Evolutionary conservation across 768 basidiomycete species (phyloP).

Genomic region (Hygrophoropsis aurantiaca): DNA sequence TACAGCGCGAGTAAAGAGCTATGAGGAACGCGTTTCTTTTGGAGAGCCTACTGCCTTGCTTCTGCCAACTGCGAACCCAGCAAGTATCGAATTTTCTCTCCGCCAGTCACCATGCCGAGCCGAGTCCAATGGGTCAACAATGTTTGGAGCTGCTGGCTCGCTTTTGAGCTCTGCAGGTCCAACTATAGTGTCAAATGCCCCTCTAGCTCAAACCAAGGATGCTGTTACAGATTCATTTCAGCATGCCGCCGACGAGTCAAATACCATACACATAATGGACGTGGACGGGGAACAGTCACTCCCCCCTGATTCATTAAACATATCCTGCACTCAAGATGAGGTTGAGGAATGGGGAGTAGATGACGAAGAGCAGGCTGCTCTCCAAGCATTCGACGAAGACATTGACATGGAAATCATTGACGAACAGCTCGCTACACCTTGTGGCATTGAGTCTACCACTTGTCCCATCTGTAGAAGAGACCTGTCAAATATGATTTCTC

Average conservation of each 20-base stretch:
- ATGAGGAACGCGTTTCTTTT: slow-evolving; percentile 12
- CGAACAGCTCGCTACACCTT: slow-evolving; percentile 1
- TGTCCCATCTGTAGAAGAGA: slow-evolving; percentile 27
- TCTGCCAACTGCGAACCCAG: background rate
- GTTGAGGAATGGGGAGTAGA: slow-evolving; percentile 67
- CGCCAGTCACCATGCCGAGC: background rate
- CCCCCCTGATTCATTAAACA: background rate
- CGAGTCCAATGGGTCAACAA: background rate
- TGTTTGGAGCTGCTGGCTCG: slow-evolving; percentile 18
- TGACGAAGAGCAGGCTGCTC: slow-evolving; percentile 61
- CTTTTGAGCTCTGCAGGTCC: slow-evolving; percentile 9
- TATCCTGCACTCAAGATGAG: slow-evolving; percentile 12
- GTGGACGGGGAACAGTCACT: slow-evolving; percentile 4
- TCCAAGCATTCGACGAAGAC: slow-evolving; percentile 28
- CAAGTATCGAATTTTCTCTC: background rate
- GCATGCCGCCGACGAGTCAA: too few relatives aligned
- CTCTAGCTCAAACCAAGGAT: too few relatives aligned
- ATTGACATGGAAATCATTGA: slow-evolving; percentile 25
- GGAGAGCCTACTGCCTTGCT: slow-evolving; percentile 28
- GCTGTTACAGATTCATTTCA: too few relatives aligned
- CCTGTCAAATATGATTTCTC: slow-evolving; percentile 5
- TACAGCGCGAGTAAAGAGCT: background rate
- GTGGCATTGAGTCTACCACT: background rate
- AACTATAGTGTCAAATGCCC: background rate
- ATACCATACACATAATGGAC: too few relatives aligned